Percentiles rank a stretch among this genome's conserved stretches.
Evolutionary conservation across 2,329 filamentous ascomycete genomes (phyloP).

Genomic region (Pestalotiopsis sp.): DNA sequence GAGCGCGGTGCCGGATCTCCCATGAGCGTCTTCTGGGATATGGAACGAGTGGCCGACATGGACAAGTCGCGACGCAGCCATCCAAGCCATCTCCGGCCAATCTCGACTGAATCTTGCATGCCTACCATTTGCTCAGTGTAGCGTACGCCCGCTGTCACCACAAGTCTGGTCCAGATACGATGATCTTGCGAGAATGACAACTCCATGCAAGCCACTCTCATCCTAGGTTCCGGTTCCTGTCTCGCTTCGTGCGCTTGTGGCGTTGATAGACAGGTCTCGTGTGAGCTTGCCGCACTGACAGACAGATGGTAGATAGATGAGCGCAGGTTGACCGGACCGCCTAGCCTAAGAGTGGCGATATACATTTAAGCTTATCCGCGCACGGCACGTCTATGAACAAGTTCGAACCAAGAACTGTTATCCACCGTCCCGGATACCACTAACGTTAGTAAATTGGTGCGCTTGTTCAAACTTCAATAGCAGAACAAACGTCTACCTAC

Average conservation of each 20-base stretch:
- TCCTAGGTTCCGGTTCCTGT: neutral
- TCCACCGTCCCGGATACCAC: neutral
- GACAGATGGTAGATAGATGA: neutral
- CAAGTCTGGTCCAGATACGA: too few species aligned
- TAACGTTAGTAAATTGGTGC: neutral
- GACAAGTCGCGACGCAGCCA: too few species aligned
- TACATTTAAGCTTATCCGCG: slow-evolving; percentile 3
- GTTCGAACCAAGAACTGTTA: neutral
- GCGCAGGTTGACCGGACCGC: slow-evolving; percentile 2
- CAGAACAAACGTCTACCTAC: too few species aligned
- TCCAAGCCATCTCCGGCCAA: neutral
- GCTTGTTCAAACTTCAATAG: neutral
- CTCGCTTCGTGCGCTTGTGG: neutral
- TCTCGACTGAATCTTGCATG: neutral
- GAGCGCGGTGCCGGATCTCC: slow-evolving; percentile 9
- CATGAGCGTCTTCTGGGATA: neutral
- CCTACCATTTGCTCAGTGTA: neutral
- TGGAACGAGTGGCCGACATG: too few species aligned
- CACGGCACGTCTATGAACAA: neutral
- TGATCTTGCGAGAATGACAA: too few species aligned
- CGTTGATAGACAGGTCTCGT: neutral
- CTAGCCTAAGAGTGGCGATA: slow-evolving; percentile 8
- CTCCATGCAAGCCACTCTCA: neutral
- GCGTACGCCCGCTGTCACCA: neutral
- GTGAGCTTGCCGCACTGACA: neutral